Base-by-base conservation (phyloP, 2,329 filamentous ascomycete genomes). In the Zalaria obscura region DNA sequence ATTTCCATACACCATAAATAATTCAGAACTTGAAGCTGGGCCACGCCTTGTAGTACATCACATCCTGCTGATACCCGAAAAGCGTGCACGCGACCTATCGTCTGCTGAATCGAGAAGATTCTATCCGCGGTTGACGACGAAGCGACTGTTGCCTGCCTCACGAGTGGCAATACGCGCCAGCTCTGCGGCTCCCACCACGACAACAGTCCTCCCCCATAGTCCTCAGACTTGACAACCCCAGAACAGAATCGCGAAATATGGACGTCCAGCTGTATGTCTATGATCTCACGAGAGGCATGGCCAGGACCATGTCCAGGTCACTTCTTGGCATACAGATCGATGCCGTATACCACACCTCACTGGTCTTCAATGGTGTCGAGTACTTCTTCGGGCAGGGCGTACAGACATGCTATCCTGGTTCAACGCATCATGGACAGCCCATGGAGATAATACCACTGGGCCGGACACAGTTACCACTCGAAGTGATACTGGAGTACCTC, bases 281-380 rank as follows among this genome's bases (percentile, higher is more conserved):
- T 50, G 68, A 71, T 47, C 60, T 71, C n/a, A 69, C 66, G 5
- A 55, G 62, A 44, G 59, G 59, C 35, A 52, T 59, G 55, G 56
- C 56, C 25, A 44, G 52, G 35, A 46, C 74, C 63, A 73, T 77
- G 57, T 78, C 73, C 8, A 58, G 57, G 39, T 64, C 72, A 38
- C 66, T 83, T 36, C 71, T 80, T 4, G 79, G 79, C 2, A 73
- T 70, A 1, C 76, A 81, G 40, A 84, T 95, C 39, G 89, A 96
- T 60, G 91, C 91, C 41, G 77, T 98, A 40, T 96, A 96, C 52
- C 91, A 98, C 60, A 96, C 91, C 0, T 85, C 88, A 0, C 78
- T 98, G 41, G 80, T 94, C 35, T 69, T 96, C 33, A 75, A 78
- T 40, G 79, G 80, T n/a, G 73, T 81, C 39, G 91, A 98, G 62